Percentiles rank a stretch among this genome's conserved stretches.
These are phyloP conservation scores for Phanerodontia chrysosporium DNA, from an alignment of 768 basidiomycete species.

Conservation along the genomic window DNA sequence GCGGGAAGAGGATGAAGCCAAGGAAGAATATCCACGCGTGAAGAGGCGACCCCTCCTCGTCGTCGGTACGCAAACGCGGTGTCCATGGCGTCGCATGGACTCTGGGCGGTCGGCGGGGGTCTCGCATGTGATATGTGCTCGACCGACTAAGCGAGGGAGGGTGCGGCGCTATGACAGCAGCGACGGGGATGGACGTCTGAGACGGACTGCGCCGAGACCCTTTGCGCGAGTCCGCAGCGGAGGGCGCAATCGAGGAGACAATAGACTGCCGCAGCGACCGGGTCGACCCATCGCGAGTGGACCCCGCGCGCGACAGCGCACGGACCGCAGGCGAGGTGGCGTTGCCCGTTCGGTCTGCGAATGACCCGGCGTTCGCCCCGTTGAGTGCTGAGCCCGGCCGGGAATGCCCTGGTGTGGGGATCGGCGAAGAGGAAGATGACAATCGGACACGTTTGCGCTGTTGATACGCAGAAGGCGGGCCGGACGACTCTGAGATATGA, in stretches of 20 bases:
- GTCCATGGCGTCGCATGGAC: constrained; percentile 60
- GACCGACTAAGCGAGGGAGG: constrained; percentile 65
- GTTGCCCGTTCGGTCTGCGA: constrained; percentile 31
- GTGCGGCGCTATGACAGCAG: constrained; percentile 73
- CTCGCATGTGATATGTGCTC: constrained; percentile 72
- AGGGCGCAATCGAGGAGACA: constrained; percentile 7
- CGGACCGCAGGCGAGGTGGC: constrained; percentile 9
- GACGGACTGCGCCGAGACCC: constrained; percentile 49
- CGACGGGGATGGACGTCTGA: constrained; percentile 73
- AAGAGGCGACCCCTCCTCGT: constrained; percentile 45
- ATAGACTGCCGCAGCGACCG: constrained; percentile 25
- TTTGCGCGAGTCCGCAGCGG: background rate
- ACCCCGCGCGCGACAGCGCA: constrained; percentile 27
- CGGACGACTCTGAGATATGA: constrained; percentile 35
- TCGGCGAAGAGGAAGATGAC: constrained; percentile 34
- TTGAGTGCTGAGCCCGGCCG: constrained; percentile 37
- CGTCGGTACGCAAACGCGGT: constrained; percentile 51
- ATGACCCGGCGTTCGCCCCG: constrained; percentile 42
- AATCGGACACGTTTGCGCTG: constrained; percentile 62
- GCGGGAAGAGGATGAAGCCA: constrained; percentile 57
- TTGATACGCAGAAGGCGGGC: constrained; percentile 69
- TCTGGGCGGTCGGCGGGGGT: constrained; percentile 64
- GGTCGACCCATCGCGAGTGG: constrained; percentile 24
- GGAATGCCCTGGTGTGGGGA: constrained; percentile 29
- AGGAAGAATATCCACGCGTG: constrained; percentile 79